Evolutionary conservation across 495 filamentous ascomycete genomes (phyloP).

Genomic region (Daldinia bambusicola): DNA sequence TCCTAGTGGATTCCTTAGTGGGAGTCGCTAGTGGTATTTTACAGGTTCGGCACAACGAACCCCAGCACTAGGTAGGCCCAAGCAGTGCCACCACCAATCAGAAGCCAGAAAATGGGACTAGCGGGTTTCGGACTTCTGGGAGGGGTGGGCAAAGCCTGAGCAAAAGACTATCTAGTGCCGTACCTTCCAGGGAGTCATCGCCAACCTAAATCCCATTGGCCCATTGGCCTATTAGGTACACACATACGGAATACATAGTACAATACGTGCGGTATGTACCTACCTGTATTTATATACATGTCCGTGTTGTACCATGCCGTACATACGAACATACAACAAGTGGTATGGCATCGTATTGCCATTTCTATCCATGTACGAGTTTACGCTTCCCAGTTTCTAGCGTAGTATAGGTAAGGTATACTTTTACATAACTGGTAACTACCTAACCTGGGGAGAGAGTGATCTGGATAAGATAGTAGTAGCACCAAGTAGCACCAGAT

Average conservation of each 20-base stretch:
- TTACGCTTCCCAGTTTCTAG: neutral
- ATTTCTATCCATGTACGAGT: neutral
- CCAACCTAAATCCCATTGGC: slow-evolving; percentile 33
- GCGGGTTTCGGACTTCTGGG: slow-evolving; percentile 48
- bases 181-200: slow-evolving; percentile 14
- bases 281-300: neutral
- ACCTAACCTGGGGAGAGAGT: neutral
- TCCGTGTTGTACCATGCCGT: neutral
- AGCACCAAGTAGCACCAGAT: neutral
- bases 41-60: slow-evolving; percentile 41
- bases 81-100: slow-evolving; percentile 31
- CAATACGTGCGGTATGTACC: neutral
- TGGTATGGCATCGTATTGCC: neutral
- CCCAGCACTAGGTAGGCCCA: neutral
- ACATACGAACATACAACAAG: neutral
- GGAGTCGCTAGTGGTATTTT: slow-evolving; percentile 39
- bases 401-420: neutral
- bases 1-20: slow-evolving; percentile 18
- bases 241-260: neutral
- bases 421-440: neutral
- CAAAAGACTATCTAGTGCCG: slow-evolving; percentile 12
- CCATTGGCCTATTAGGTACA: slow-evolving; percentile 23
- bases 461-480: slow-evolving; percentile 30
- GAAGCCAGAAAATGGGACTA: slow-evolving; percentile 34
- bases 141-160: slow-evolving; percentile 12